These are phyloP conservation scores for Colletotrichum camelliae DNA, from an alignment of 2,329 filamentous ascomycete species.

Conservation along the genomic window DNA sequence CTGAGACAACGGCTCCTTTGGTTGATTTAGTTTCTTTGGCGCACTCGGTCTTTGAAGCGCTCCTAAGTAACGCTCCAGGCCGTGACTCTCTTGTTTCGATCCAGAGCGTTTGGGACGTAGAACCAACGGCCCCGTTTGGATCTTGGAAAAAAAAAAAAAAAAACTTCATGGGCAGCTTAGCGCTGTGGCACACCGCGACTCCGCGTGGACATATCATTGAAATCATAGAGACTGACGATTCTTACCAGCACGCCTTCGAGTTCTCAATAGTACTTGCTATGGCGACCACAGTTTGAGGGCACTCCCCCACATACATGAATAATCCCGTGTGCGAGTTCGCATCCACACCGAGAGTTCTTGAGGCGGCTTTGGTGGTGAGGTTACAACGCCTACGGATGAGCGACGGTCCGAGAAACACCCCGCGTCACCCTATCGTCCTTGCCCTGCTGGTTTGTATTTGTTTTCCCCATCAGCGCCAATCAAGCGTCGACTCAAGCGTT, in stretches of 20 bases:
- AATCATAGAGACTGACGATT: neutral
- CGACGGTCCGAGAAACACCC: neutral
- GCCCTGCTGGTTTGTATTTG: neutral
- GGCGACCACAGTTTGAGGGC: neutral
- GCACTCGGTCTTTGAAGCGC: neutral
- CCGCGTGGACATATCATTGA: neutral
- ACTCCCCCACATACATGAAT: neutral
- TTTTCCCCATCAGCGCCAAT: neutral
- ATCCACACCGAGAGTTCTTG: neutral
- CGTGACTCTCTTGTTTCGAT: neutral
- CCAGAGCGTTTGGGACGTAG: neutral
- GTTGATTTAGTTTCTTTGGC: neutral
- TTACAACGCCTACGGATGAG: constrained; percentile 16
- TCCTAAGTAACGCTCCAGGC: neutral
- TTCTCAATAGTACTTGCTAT: neutral
- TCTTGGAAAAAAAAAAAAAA: neutral
- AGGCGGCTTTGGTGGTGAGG: neutral
- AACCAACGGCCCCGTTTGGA: neutral
- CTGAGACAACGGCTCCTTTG: neutral
- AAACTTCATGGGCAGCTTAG: neutral
- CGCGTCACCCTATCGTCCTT: neutral
- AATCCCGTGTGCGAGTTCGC: neutral
- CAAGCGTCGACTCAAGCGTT: neutral
- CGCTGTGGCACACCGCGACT: neutral
- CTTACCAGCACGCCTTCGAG: neutral